phyloP scores from a whole-genome alignment of 2,329 filamentous ascomycete genomes.

The Septoria petroselini region DNA sequence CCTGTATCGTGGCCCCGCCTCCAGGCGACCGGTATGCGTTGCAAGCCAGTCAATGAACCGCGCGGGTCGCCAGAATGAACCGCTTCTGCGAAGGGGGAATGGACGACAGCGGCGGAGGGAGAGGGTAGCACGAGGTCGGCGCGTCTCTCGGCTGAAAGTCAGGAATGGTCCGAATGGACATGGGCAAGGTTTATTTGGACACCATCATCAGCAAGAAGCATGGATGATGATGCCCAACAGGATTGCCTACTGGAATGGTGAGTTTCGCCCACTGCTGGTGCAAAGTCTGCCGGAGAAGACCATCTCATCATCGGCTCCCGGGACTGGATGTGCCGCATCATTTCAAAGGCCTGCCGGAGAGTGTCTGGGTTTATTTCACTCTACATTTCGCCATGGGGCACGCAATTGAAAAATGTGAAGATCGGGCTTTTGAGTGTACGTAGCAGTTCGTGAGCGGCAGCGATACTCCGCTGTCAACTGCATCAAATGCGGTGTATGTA shows the following conservation, averaged over 20 bases:
- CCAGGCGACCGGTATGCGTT: conserved; percentile 6
- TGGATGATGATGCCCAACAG: conserved; percentile 10
- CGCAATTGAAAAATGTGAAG: too few species aligned
- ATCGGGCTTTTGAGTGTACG: too few species aligned
- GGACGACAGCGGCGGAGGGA: conserved; percentile 2
- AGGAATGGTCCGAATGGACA: background rate
- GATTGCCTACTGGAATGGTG: background rate
- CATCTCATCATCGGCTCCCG: conserved; percentile 3
- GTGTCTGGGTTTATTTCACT: too few species aligned
- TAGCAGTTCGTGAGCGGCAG: too few species aligned
- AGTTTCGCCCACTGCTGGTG: background rate
- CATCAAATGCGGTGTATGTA: too few species aligned
- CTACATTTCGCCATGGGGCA: too few species aligned
- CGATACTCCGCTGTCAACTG: too few species aligned
- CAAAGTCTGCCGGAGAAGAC: background rate
- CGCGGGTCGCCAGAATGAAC: conserved; percentile 7
- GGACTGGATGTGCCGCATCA: background rate
- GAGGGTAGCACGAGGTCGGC: background rate
- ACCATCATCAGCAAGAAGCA: conserved; percentile 1
- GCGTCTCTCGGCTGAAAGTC: background rate
- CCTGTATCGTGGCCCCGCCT: background rate
- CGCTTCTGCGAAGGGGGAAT: background rate
- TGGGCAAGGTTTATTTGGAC: conserved; percentile 6
- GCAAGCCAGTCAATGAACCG: conserved; percentile 3
- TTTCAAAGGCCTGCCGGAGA: background rate